These are phyloP conservation scores for Solanum gandarillasii DNA, from an alignment of 257 asterid species.

Conservation along the genomic window DNA sequence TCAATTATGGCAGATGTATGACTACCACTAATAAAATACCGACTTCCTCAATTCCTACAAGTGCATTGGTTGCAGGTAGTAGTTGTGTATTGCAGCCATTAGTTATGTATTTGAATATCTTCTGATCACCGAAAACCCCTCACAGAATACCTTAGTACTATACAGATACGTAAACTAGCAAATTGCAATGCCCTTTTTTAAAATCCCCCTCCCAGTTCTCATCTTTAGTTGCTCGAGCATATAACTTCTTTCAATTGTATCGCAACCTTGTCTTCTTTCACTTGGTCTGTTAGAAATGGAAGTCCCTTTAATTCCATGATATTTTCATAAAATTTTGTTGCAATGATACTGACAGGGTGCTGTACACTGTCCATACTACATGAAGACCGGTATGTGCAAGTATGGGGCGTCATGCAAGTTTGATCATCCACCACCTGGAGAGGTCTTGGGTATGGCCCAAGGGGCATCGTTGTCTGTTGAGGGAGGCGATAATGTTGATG, in stretches of 20 bases:
- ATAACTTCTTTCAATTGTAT: background rate
- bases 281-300: background rate
- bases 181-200: background rate
- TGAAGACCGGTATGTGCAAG: conserved; percentile 96
- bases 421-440: conserved; percentile 94
- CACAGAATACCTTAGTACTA: background rate
- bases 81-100: background rate
- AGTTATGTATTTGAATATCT: background rate
- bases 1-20: background rate
- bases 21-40: background rate
- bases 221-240: background rate
- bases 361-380: conserved; percentile 81
- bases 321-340: background rate
- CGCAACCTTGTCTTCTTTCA: background rate
- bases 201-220: background rate
- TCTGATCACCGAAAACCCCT: background rate
- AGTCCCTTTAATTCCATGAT: background rate
- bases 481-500: conserved; percentile 24
- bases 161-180: background rate
- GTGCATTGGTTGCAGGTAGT: background rate
- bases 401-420: conserved; percentile 80
- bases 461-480: conserved; percentile 22
- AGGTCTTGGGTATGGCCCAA: conserved; percentile 54
- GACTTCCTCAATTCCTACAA: background rate
- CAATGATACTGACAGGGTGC: conserved; percentile 48